Conservation (phyloP, 1,139 yeast genomes). For the Diutina neorugosa region DNA sequence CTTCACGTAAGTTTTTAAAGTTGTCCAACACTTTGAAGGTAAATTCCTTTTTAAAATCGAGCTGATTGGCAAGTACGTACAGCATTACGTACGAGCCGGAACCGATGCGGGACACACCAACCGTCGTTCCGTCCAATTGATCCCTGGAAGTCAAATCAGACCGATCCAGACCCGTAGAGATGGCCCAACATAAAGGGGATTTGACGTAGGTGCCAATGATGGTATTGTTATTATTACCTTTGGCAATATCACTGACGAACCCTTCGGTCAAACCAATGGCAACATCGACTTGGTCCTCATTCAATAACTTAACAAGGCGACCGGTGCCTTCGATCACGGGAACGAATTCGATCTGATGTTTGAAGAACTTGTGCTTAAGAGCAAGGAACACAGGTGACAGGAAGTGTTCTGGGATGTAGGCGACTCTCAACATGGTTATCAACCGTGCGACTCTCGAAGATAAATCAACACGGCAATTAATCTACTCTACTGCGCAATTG, state of each 20-base stretch:
- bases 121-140: conserved; percentile 47
- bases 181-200: conserved; percentile 85
- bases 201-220: conserved; percentile 73
- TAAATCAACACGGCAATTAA: neutral
- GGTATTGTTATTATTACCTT: conserved; percentile 51
- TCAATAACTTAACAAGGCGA: conserved; percentile 64
- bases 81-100: conserved; percentile 90
- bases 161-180: conserved; percentile 61
- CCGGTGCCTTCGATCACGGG: conserved; percentile 87
- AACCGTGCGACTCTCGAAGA: neutral
- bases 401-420: conserved; percentile 86
- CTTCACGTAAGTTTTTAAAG: conserved; percentile 65
- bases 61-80: conserved; percentile 62
- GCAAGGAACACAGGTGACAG: conserved; percentile 80
- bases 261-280: conserved; percentile 91
- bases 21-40: conserved; percentile 50
- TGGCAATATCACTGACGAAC: conserved; percentile 69
- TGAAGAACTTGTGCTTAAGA: conserved; percentile 42
- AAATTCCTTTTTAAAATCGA: conserved; percentile 35
- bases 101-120: conserved; percentile 85
- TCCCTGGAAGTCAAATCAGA: conserved; percentile 35
- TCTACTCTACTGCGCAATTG: too few relatives aligned
- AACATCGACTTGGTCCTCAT: conserved; percentile 52
- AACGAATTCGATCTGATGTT: conserved; percentile 42
- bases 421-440: conserved; percentile 36